phyloP scores from a whole-genome alignment of 345 rosid species.

The Eucalyptus guilfoylei region DNA sequence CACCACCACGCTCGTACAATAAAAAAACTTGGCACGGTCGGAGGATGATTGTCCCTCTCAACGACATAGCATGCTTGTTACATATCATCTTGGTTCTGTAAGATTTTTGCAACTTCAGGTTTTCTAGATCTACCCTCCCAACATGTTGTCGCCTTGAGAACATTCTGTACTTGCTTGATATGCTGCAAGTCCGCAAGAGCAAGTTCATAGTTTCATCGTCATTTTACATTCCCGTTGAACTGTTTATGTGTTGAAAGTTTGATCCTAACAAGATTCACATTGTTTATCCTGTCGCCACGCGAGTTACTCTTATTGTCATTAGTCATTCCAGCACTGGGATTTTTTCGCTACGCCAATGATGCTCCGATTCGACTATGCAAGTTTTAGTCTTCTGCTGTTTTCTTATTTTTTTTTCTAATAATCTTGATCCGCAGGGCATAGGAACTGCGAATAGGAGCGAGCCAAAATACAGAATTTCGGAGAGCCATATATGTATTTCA shows the following conservation, averaged over 20 bases:
- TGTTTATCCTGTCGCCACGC: background rate
- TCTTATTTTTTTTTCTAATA: too few species aligned
- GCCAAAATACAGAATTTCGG: background rate
- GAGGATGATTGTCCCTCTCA: background rate
- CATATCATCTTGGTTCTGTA: background rate
- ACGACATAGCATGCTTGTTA: background rate
- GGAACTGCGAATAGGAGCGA: background rate
- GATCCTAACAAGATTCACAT: background rate
- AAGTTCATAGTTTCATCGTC: background rate
- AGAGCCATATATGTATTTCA: background rate
- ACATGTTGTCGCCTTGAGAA: background rate
- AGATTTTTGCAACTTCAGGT: background rate
- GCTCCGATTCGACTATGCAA: background rate
- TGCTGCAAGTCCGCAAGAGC: background rate
- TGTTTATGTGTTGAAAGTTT: background rate
- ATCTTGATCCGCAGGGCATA: too few species aligned
- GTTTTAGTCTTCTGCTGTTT: rapidly evolving
- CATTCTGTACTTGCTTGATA: background rate
- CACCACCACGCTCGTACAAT: background rate
- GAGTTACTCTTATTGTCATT: too few species aligned
- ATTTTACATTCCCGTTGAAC: background rate
- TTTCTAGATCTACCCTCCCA: background rate
- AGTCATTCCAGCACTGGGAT: background rate
- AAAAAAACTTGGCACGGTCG: background rate
- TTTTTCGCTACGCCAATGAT: background rate